Evolutionary conservation across 2,329 filamentous ascomycete species (phyloP), one percentile per base, ranked within the genome.

Genomic region (Aspergillus sp.): DNA sequence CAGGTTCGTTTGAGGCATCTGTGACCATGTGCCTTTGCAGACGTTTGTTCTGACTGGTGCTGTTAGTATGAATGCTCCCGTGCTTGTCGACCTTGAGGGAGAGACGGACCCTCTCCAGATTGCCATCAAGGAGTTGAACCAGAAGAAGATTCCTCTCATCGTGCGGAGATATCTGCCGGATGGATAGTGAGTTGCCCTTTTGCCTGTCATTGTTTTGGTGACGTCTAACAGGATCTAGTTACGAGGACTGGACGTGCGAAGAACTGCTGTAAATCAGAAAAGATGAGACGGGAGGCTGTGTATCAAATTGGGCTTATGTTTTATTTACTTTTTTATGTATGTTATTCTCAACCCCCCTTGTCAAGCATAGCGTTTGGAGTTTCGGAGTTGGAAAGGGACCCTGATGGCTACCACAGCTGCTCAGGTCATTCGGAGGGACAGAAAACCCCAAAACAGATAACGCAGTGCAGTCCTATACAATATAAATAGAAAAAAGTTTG

Each of bases 191-290:
- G 89, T 16, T 38, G 16, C 49, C 31, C 47, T 36, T 40, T 13
- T 19, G 36, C 20, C 23, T 9, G n/a, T 42, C 5, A 44, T 16
- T 20, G 46, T 34, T 13, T 25, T 4, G 16, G 20, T n/a, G 23
- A 23, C 11, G 40, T 20, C 42, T 47, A 16, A 25, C 46, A 40
- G 19, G 20, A 23, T 49, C n/a, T 61, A 93, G 89, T 78, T 97
- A 97, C 75, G 94, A 99, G 81, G 94, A 99, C 74, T 99, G 94
- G 94, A 96, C 92, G 32, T 97, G 92, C 76, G 94, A 97, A 76
- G 94, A 99, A 76, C 81, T 97, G 59, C 82, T 96, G 50, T 81
- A 74, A 69, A 56, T 38, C 9, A 45, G 40, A 45, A 49, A 44
- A 50, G 34, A 48, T 25, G 43, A 38, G 19, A 42, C 19, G 52